Evolutionary conservation across 805 yeast genomes (phyloP).

Genomic region (Candida coleopterorum): DNA sequence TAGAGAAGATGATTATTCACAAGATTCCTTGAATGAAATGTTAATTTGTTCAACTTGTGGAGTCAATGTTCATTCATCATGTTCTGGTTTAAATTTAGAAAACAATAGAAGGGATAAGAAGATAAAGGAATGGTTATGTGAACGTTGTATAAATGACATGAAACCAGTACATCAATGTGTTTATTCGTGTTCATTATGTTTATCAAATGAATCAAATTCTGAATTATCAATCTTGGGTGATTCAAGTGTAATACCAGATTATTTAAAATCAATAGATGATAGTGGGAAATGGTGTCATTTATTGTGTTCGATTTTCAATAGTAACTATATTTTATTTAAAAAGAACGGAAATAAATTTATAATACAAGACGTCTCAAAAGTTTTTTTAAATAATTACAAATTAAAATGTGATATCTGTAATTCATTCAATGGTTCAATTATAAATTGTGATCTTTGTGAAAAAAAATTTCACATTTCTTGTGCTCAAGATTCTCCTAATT

Average conservation of each 20-base stretch:
- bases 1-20: constrained; percentile 29
- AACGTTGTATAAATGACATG: constrained; percentile 66
- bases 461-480: constrained; percentile 49
- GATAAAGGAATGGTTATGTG: constrained; percentile 67
- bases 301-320: constrained; percentile 58
- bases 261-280: constrained; percentile 59
- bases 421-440: constrained; percentile 45
- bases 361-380: constrained; percentile 26
- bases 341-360: constrained; percentile 12
- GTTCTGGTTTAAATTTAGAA: constrained; percentile 50
- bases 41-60: constrained; percentile 64
- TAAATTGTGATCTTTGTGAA: constrained; percentile 44
- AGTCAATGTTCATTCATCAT: constrained; percentile 60
- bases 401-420: constrained; percentile 43
- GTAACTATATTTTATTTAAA: constrained; percentile 27
- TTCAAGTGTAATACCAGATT: constrained; percentile 48
- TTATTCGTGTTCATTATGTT: constrained; percentile 66
- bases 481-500: constrained; percentile 45
- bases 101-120: constrained; percentile 18
- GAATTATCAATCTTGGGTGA: constrained; percentile 42
- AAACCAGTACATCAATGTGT: constrained; percentile 54
- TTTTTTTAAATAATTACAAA: constrained; percentile 23
- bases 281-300: constrained; percentile 75
- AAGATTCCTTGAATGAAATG: constrained; percentile 26
- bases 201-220: constrained; percentile 45